Percentiles rank a stretch among this genome's conserved stretches.
Conservation (phyloP, 2,329 filamentous ascomycete genomes). For the Thelonectria discophora region DNA sequence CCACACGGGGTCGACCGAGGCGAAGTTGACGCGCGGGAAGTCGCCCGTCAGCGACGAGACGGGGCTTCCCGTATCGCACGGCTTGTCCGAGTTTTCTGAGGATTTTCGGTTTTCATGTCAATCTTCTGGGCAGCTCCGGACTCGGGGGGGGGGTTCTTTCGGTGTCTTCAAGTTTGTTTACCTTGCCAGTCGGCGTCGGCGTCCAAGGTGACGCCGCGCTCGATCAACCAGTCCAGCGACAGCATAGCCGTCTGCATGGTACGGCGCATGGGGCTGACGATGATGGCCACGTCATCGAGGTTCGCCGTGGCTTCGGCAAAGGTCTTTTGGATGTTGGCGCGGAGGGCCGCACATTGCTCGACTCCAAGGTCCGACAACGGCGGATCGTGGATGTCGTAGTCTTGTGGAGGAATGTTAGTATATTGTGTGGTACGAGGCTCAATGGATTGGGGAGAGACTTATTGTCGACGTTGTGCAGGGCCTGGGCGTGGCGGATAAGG, state of each 20-base stretch:
- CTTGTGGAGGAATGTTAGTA: slow-evolving; percentile 46
- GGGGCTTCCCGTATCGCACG: slow-evolving; percentile 69
- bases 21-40: slow-evolving; percentile 68
- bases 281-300: slow-evolving; percentile 56
- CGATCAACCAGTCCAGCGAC: slow-evolving; percentile 66
- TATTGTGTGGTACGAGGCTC: slow-evolving; percentile 14
- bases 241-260: slow-evolving; percentile 71
- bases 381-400: slow-evolving; percentile 61
- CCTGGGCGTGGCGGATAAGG: slow-evolving; percentile 88
- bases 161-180: slow-evolving; percentile 42
- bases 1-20: slow-evolving; percentile 64
- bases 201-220: slow-evolving; percentile 61
- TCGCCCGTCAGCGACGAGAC: slow-evolving; percentile 53
- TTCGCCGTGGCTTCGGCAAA: slow-evolving; percentile 46
- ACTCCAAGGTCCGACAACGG: slow-evolving; percentile 59
- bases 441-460: slow-evolving; percentile 44
- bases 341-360: slow-evolving; percentile 57
- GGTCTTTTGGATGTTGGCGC: slow-evolving; percentile 52
- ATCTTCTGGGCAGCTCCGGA: background rate
- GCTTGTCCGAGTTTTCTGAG: slow-evolving; percentile 63
- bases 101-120: background rate
- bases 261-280: slow-evolving; percentile 72
- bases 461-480: slow-evolving; percentile 63
- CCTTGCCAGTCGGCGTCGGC: slow-evolving; percentile 73
- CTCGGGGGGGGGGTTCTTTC: too few relatives aligned